Conservation (phyloP, 352 stramenopile species). For the Discostella stelligera region DNA sequence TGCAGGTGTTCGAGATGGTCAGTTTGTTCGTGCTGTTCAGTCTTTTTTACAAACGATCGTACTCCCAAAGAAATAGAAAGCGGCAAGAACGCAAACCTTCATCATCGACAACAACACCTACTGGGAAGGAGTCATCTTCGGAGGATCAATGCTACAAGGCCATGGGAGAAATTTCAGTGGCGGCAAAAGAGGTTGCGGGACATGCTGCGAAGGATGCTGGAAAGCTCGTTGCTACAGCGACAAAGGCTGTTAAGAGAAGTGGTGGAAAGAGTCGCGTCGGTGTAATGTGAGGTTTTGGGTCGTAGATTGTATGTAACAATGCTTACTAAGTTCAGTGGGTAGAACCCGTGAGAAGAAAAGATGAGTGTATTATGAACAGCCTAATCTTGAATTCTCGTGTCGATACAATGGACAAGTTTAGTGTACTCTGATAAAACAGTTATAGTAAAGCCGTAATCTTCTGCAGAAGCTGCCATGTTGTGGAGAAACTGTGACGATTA, state of each 20-base stretch:
- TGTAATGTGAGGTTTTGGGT: conserved; percentile 16
- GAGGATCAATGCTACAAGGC: conserved; percentile 54
- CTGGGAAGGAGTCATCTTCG: conserved; percentile 9
- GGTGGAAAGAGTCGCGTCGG: conserved; percentile 9
- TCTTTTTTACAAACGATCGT: conserved; percentile 75
- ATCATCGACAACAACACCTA: not conserved
- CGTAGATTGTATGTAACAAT: no score
- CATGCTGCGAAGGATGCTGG: conserved; percentile 41
- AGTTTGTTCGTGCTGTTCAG: conserved; percentile 79
- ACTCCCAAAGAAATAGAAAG: conserved; percentile 45
- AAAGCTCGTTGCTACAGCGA: conserved; percentile 36
- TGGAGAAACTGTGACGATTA: no score
- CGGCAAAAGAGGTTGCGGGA: conserved; percentile 32
- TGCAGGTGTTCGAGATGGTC: conserved; percentile 80
- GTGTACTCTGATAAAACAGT: no score
- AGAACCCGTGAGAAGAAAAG: no score
- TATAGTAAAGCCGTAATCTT: no score
- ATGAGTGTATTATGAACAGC: no score
- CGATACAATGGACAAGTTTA: no score
- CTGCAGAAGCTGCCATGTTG: no score
- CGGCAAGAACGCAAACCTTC: not conserved
- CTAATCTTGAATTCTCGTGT: no score
- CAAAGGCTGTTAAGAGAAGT: conserved; percentile 28
- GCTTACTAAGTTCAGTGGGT: no score
- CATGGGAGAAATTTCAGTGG: conserved; percentile 46